A percentile compares a stretch with the other conserved stretches of the same genome.
These are phyloP conservation scores for Suhomyces taliae DNA, from an alignment of 1,139 yeast species.

Conservation along the genomic window DNA sequence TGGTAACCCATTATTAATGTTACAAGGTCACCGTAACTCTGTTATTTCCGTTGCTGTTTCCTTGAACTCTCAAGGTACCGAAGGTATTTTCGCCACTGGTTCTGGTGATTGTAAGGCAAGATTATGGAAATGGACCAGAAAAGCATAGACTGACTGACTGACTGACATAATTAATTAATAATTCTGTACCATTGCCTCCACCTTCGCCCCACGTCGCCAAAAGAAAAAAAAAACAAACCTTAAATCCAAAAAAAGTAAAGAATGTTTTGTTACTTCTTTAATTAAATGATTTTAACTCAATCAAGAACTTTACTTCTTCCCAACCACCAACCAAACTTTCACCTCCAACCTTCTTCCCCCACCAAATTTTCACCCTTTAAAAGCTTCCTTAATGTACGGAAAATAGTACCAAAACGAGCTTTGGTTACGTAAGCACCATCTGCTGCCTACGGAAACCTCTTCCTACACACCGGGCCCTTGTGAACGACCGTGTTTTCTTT, in stretches of 20 bases:
- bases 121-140: slow-evolving; percentile 78
- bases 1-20: slow-evolving; percentile 92
- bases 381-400: too few species aligned
- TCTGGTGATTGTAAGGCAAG: slow-evolving; percentile 97
- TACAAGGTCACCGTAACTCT: slow-evolving; percentile 95
- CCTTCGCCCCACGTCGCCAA: too few species aligned
- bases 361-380: background rate
- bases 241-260: too few species aligned
- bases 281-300: too few species aligned
- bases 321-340: background rate
- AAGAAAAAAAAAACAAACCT: too few species aligned
- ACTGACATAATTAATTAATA: background rate
- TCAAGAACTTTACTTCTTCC: too few species aligned
- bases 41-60: slow-evolving; percentile 94
- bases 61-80: slow-evolving; percentile 67
- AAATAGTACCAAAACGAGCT: background rate
- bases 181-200: too few species aligned
- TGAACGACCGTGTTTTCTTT: slow-evolving; percentile 4
- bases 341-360: background rate
- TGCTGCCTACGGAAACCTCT: background rate
- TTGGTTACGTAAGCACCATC: background rate
- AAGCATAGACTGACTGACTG: slow-evolving; percentile 5
- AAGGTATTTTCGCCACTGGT: slow-evolving; percentile 91
- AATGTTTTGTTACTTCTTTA: too few species aligned
- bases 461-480: background rate